Conservation (phyloP, 2,329 filamentous ascomycete species). For the Verticillium isaacii region DNA sequence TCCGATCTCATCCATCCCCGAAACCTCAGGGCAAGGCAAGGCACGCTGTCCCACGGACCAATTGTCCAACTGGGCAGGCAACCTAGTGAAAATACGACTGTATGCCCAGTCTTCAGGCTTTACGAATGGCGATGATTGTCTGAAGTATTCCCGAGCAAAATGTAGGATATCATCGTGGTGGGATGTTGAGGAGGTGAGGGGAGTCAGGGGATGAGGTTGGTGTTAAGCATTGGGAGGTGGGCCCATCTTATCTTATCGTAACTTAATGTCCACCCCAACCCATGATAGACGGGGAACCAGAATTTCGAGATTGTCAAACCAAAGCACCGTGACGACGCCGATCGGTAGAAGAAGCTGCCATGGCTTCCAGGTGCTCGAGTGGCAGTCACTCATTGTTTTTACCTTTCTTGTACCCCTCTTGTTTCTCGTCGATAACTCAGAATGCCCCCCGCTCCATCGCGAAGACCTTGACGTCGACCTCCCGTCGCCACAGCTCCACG, state of each 20-base stretch:
- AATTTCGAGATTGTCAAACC: neutral
- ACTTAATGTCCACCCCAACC: neutral
- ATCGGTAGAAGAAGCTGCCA: conserved; percentile 15
- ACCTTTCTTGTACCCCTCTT: conserved; percentile 46
- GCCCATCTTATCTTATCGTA: neutral
- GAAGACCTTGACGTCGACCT: conserved; percentile 12
- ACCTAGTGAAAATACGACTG: no score
- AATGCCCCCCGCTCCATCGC: conserved; percentile 17
- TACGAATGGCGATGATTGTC: no score
- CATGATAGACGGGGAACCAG: neutral
- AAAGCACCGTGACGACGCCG: neutral
- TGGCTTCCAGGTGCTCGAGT: conserved; percentile 35
- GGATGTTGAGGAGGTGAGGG: neutral
- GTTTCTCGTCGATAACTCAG: conserved; percentile 27
- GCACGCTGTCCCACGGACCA: no score
- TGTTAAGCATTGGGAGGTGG: neutral
- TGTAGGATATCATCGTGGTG: no score
- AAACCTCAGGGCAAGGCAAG: no score
- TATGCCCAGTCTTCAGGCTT: no score
- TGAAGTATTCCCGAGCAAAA: no score
- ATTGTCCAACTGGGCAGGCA: no score
- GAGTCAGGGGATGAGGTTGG: neutral
- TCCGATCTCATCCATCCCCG: no score
- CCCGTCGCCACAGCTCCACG: conserved; percentile 12
- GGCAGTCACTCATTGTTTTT: conserved; percentile 31